These are phyloP conservation scores for Penicillium bialowiezense DNA, from an alignment of 495 filamentous ascomycete genomes.

Conservation along the genomic window DNA sequence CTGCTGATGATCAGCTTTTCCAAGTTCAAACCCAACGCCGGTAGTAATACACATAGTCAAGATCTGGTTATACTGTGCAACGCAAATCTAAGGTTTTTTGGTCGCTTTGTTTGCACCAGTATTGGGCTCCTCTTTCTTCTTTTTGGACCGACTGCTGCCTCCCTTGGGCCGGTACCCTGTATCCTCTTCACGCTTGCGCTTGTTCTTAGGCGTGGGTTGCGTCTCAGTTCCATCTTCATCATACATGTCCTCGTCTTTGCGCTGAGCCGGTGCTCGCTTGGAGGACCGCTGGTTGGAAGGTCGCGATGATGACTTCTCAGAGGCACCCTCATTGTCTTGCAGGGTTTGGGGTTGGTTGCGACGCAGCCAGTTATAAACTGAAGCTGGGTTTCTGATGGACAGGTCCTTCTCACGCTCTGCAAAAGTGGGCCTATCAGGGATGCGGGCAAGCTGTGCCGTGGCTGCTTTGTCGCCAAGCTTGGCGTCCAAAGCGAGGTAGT, in stretches of 20 bases:
- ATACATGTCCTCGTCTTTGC: conserved; percentile 49
- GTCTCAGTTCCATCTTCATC: conserved; percentile 53
- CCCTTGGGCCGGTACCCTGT: conserved; percentile 69
- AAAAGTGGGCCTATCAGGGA: conserved; percentile 37
- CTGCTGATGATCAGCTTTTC: not conserved
- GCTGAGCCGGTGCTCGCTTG: conserved; percentile 37
- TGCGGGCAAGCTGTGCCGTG: conserved; percentile 29
- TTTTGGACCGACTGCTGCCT: conserved; percentile 55
- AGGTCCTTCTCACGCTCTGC: conserved; percentile 57
- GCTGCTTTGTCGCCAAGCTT: conserved; percentile 53
- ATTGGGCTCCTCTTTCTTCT: conserved; percentile 58
- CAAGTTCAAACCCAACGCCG: conserved; percentile 9
- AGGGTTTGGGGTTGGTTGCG: conserved; percentile 78
- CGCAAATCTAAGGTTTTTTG: conserved; percentile 28
- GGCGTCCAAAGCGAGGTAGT: conserved; percentile 67
- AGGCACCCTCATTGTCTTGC: conserved; percentile 68
- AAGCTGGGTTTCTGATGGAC: conserved; percentile 72
- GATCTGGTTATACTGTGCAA: not conserved
- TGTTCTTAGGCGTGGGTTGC: conserved; percentile 42
- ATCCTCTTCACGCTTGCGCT: conserved; percentile 66
- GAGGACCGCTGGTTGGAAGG: conserved; percentile 39
- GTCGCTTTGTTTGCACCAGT: conserved; percentile 28
- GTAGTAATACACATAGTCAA: conserved; percentile 21
- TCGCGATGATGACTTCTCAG: conserved; percentile 55
- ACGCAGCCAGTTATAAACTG: conserved; percentile 87